Evolutionary conservation across 768 basidiomycete genomes (phyloP).

Genomic region (Trametes cingulata): DNA sequence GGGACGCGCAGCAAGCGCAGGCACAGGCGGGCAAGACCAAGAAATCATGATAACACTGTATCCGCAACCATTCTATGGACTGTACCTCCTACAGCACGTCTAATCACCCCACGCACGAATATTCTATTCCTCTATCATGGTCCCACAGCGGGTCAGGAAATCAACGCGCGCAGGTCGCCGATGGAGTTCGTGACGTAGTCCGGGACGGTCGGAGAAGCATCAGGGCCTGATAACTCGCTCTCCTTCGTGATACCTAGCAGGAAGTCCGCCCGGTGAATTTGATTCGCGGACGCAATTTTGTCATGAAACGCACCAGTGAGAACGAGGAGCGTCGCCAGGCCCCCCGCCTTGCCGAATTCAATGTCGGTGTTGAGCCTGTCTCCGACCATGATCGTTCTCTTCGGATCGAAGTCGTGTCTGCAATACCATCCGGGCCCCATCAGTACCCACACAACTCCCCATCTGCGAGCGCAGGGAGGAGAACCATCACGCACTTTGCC

Average conservation of each 20-base stretch:
- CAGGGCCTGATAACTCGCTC: slow-evolving; percentile 69
- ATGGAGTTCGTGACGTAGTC: slow-evolving; percentile 80
- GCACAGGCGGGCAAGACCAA: slow-evolving; percentile 9
- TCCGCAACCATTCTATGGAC: slow-evolving; percentile 1
- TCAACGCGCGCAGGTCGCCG: slow-evolving; percentile 64
- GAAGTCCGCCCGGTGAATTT: neutral
- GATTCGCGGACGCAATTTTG: neutral
- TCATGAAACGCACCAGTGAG: slow-evolving; percentile 66
- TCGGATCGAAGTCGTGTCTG: slow-evolving; percentile 86
- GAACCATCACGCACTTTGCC: slow-evolving; percentile 52
- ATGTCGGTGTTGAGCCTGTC: slow-evolving; percentile 97
- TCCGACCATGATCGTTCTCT: slow-evolving; percentile 90
- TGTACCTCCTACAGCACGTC: slow-evolving; percentile 3
- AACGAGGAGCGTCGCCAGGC: slow-evolving; percentile 85
- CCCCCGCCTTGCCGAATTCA: slow-evolving; percentile 85
- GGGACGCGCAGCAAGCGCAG: slow-evolving; percentile 1
- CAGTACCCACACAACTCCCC: neutral
- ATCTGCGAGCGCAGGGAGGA: neutral
- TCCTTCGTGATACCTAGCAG: slow-evolving; percentile 75
- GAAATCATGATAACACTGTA: slow-evolving; percentile 1
- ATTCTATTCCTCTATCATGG: neutral
- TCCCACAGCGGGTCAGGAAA: slow-evolving; percentile 2
- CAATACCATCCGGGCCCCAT: neutral
- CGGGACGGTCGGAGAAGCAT: slow-evolving; percentile 72
- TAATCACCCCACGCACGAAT: neutral